Conservation (phyloP, 345 rosid genomes). For the Hibiscus syriacus region DNA sequence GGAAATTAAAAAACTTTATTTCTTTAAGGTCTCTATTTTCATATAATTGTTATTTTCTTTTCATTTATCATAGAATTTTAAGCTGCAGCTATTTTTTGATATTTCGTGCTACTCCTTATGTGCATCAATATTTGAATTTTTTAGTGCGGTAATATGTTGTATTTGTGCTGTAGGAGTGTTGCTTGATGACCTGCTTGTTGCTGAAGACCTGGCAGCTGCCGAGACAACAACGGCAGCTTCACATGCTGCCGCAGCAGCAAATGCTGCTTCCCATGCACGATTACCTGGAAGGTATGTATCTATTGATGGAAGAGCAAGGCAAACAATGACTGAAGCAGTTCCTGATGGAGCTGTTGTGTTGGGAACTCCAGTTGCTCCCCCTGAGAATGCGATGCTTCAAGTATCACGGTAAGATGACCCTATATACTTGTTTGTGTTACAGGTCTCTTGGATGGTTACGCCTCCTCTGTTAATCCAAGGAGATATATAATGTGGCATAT, state of each 20-base stretch:
- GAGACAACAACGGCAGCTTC: constrained; percentile 87
- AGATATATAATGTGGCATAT: constrained; percentile 14
- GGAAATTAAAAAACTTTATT: background rate
- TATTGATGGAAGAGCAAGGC: constrained; percentile 75
- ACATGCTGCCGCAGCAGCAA: no score
- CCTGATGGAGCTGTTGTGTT: constrained; percentile 82
- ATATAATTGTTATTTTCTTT: no score
- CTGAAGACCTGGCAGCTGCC: constrained; percentile 93
- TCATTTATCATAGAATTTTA: no score
- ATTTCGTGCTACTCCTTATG: background rate
- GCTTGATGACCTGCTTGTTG: constrained; percentile 95
- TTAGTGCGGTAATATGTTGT: background rate
- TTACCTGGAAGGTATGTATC: constrained; percentile 72
- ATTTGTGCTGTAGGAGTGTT: constrained; percentile 61
- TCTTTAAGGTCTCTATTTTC: background rate
- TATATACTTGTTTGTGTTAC: constrained; percentile 2
- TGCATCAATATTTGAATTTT: background rate
- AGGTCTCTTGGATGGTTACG: constrained; percentile 1
- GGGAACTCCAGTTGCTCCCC: constrained; percentile 95
- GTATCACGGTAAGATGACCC: constrained; percentile 56
- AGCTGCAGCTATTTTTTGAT: background rate
- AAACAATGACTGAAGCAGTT: constrained; percentile 49
- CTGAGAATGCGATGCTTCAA: constrained; percentile 80
- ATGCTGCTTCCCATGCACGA: constrained; percentile 72
- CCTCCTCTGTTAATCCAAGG: constrained; percentile 10